Evolutionary conservation across 139 green algal species (phyloP), one percentile per base, ranked within the genome.

Genomic region (Haematococcus lacustris): DNA sequence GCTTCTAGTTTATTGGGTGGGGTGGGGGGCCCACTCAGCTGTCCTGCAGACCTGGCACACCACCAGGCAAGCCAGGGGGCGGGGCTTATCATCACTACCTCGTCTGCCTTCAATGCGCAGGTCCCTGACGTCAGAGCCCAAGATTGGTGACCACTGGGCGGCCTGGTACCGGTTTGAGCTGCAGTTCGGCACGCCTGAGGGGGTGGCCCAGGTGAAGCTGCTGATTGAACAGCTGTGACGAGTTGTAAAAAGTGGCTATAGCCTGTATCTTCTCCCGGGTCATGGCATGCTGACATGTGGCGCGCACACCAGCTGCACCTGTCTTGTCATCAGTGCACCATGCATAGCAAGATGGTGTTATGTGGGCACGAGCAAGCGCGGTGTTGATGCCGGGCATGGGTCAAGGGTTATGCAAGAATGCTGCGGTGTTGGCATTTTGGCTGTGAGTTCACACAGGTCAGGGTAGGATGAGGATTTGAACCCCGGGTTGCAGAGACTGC

Each of bases 141-240:
- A 96, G 68, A 79, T 94, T 39, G 95, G 95, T 32, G 95, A 99
- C 80, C 79, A 92, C 70, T 99, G 95, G 95, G 95, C 91, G 13
- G 70, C 83, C 37, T 93, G 86, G 51, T 95, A 89, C 74, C 79
- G 78, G 28, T 90, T 97, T 70, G 91, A 96, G 79, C 40, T 73
- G 51, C 70, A 80, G 70, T 75, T 81, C 50, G 80, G 80, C 25
- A 78, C 73, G 38, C 65, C 63, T 5, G 80, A 79, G 62, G 73
- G 71, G 62, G 72, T 80, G 65, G 65, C 57, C 30, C n/a, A 21
- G 1, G 69, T 74, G 28, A 64, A 64, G 64, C 47, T 72, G 41
- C 59, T n/a, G 7, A 30, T 17, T 32, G 53, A 30, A 32, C 21
- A 35, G 43, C 9, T 28, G 43, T 53, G 43, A 53, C 9, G 43